phyloP scores from a whole-genome alignment of 176 grass and related monocot genomes.

The Metroxylon sagu region DNA sequence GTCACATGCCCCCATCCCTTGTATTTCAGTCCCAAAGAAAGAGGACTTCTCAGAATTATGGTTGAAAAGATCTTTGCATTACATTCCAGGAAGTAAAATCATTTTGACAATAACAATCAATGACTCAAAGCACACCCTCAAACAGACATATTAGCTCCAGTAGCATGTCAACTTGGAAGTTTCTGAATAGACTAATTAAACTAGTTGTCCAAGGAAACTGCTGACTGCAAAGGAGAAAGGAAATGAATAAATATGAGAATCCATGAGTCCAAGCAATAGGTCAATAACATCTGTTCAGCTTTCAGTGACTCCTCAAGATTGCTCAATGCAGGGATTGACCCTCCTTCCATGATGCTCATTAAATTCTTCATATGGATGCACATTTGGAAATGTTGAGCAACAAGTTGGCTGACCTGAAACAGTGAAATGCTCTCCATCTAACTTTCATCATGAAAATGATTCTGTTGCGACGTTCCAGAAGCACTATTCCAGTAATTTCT shows the following conservation, averaged over 20 bases:
- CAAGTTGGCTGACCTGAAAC: constrained; percentile 73
- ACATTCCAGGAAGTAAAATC: neutral
- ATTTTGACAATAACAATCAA: neutral
- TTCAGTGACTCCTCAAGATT: constrained; percentile 71
- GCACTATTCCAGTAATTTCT: neutral
- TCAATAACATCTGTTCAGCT: constrained; percentile 22
- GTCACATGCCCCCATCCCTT: no score
- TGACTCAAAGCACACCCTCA: neutral
- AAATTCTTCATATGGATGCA: constrained; percentile 84
- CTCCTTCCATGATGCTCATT: constrained; percentile 83
- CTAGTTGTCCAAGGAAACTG: no score
- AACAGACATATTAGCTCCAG: no score
- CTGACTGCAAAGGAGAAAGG: no score
- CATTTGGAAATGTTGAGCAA: constrained; percentile 87
- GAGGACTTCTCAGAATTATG: no score
- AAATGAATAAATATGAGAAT: no score
- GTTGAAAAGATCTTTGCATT: no score
- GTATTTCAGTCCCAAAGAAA: no score
- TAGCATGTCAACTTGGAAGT: no score
- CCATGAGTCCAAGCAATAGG: no score
- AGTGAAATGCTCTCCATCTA: constrained; percentile 8
- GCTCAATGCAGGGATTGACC: constrained; percentile 47
- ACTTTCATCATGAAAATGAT: neutral
- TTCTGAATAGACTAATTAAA: no score
- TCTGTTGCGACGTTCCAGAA: neutral